These are phyloP conservation scores for Aspergillus fischeri DNA, from an alignment of 2,329 filamentous ascomycete genomes.

Conservation along the genomic window DNA sequence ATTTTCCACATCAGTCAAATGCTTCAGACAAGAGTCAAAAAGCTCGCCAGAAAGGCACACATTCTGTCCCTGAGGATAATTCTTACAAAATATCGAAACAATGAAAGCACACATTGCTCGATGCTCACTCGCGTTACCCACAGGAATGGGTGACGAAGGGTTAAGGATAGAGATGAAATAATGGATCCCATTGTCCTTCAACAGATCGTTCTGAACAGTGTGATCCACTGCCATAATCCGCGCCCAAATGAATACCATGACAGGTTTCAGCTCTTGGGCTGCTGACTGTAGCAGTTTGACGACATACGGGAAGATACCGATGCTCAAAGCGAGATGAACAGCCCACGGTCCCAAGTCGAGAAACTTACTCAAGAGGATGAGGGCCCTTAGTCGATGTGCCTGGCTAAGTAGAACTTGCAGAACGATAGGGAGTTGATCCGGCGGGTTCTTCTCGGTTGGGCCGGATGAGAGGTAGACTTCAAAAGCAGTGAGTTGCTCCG, in stretches of 20 bases:
- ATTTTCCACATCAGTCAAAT: slow-evolving; percentile 82
- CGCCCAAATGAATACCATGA: slow-evolving; percentile 99
- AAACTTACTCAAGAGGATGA: slow-evolving; percentile 90
- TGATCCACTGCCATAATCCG: slow-evolving; percentile 92
- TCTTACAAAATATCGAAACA: slow-evolving; percentile 93
- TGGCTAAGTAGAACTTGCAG: slow-evolving; percentile 94
- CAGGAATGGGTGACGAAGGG: slow-evolving; percentile 74
- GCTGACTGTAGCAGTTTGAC: slow-evolving; percentile 93
- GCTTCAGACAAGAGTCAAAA: slow-evolving; percentile 79
- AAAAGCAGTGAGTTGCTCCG: slow-evolving; percentile 93
- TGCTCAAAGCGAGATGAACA: slow-evolving; percentile 94
- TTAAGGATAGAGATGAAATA: slow-evolving; percentile 95
- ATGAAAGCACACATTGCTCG: slow-evolving; percentile 99
- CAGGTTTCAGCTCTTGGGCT: slow-evolving; percentile 87
- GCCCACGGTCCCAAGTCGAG: slow-evolving; percentile 96
- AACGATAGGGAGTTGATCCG: slow-evolving; percentile 93
- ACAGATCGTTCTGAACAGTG: slow-evolving; percentile 84
- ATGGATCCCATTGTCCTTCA: slow-evolving; percentile 95
- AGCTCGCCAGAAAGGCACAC: slow-evolving; percentile 89
- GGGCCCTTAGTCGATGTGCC: slow-evolving; percentile 82
- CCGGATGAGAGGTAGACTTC: slow-evolving; percentile 88
- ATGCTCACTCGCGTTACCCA: slow-evolving; percentile 87
- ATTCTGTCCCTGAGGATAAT: slow-evolving; percentile 84
- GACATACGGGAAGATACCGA: slow-evolving; percentile 99
- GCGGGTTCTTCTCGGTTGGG: slow-evolving; percentile 77